Conservation (phyloP, 257 asterid species). For the Cynanchum wilfordii region DNA sequence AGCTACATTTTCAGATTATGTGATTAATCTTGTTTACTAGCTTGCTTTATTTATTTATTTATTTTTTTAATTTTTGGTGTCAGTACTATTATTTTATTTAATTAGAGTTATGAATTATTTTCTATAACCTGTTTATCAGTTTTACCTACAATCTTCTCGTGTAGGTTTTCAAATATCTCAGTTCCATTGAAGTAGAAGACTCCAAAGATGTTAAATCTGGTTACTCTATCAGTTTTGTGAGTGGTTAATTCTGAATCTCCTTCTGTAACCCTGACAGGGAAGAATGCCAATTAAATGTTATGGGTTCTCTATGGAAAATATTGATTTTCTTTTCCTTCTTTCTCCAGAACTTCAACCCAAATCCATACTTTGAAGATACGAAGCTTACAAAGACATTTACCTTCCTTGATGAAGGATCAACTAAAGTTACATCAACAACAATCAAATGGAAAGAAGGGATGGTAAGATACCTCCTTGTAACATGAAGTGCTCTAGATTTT, state of each 20-base stretch:
- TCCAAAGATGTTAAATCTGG: slow-evolving; percentile 91
- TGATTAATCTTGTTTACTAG: not conserved
- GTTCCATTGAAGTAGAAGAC: slow-evolving; percentile 86
- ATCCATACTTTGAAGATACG: slow-evolving; percentile 76
- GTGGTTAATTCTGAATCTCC: slow-evolving; percentile 18
- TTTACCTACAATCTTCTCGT: slow-evolving; percentile 4
- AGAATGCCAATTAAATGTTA: no score
- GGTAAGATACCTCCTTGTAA: slow-evolving; percentile 40
- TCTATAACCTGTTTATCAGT: not conserved
- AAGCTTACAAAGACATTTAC: slow-evolving; percentile 77
- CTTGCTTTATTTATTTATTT: not conserved
- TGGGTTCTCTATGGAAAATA: not conserved
- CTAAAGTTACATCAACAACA: slow-evolving; percentile 68
- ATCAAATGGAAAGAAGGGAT: slow-evolving; percentile 91
- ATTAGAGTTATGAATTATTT: not conserved
- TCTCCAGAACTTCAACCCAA: slow-evolving; percentile 65
- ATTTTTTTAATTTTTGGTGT: no score
- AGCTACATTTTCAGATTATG: not conserved
- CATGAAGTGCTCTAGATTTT: not conserved
- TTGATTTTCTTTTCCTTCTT: slow-evolving; percentile 9
- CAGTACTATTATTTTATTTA: no score
- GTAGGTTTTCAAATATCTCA: slow-evolving; percentile 79
- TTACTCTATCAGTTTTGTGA: slow-evolving; percentile 78
- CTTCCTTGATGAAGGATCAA: slow-evolving; percentile 81
- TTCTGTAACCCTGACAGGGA: not conserved